Percentiles rank a stretch among this genome's conserved stretches.
These are phyloP conservation scores for Mycena vitilis DNA, from an alignment of 768 basidiomycete genomes.

Conservation along the genomic window DNA sequence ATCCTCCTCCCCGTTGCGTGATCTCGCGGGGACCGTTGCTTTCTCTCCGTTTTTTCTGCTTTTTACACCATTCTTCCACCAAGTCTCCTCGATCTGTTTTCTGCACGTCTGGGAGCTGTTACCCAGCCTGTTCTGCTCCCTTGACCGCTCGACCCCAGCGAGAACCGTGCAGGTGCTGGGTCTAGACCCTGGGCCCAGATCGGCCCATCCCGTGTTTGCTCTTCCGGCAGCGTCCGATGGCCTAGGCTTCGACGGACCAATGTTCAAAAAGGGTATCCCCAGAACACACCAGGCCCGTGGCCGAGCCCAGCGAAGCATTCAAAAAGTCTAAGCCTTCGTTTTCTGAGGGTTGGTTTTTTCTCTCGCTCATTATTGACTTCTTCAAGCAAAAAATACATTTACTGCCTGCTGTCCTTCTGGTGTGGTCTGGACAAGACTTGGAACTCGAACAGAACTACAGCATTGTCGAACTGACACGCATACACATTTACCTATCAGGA, in stretches of 20 bases:
- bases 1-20: constrained; percentile 5
- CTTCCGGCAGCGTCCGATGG: constrained; percentile 18
- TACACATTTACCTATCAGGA: no score
- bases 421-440: no score
- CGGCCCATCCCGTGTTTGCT: background rate
- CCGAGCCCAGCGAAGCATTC: background rate
- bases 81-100: background rate
- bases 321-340: no score
- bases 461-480: no score
- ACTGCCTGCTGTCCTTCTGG: no score
- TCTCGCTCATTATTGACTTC: no score
- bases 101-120: background rate
- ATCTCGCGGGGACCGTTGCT: background rate
- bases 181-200: constrained; percentile 25
- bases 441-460: no score
- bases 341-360: no score
- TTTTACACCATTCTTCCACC: constrained; percentile 5
- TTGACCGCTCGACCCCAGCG: background rate
- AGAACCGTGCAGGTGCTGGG: constrained; percentile 6
- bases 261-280: background rate
- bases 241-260: constrained; percentile 19
- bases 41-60: background rate
- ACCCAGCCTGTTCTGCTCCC: background rate
- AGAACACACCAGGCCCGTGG: constrained; percentile 14
- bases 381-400: no score